Evolutionary conservation across 202 grass and related monocot genomes (phyloP).

Genomic region (Saccharum hybrid): DNA sequence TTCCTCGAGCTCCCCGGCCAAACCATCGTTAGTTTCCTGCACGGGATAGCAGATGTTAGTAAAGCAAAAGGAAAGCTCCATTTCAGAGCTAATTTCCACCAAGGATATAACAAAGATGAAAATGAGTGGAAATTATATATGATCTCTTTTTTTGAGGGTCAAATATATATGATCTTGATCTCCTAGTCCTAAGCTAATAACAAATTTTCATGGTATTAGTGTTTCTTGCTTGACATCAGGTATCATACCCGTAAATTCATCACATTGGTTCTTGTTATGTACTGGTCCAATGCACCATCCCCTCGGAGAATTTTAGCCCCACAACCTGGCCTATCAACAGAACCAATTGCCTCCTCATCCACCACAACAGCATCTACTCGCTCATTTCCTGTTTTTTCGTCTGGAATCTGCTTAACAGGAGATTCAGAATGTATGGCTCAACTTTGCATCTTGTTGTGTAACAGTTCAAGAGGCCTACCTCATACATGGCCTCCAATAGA

Average conservation of each 20-base stretch:
- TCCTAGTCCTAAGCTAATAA: not conserved
- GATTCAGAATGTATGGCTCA: conserved; percentile 21
- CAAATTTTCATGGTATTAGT: not conserved
- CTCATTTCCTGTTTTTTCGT: conserved; percentile 69
- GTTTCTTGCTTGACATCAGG: conserved; percentile 15
- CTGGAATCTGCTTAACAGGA: conserved; percentile 70
- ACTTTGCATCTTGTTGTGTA: conserved; percentile 18
- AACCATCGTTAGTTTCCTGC: conserved; percentile 65
- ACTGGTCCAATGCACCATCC: conserved; percentile 70
- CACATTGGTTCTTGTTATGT: conserved; percentile 64
- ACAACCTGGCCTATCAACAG: conserved; percentile 59
- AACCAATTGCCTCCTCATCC: conserved; percentile 82
- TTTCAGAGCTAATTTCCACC: not conserved
- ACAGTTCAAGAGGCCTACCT: conserved; percentile 60
- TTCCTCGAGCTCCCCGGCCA: conserved; percentile 70
- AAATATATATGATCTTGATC: conserved; percentile 6
- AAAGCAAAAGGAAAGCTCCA: conserved; percentile 7
- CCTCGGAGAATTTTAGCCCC: conserved; percentile 96
- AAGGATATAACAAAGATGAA: not conserved
- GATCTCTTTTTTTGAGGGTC: too few species aligned
- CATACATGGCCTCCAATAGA: conserved; percentile 97
- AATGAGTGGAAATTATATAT: not conserved
- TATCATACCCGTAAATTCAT: conserved; percentile 46
- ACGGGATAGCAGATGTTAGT: not conserved
- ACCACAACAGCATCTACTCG: conserved; percentile 90